phyloP scores from a whole-genome alignment of 495 filamentous ascomycete species.

The Penicillium chermesinum region DNA sequence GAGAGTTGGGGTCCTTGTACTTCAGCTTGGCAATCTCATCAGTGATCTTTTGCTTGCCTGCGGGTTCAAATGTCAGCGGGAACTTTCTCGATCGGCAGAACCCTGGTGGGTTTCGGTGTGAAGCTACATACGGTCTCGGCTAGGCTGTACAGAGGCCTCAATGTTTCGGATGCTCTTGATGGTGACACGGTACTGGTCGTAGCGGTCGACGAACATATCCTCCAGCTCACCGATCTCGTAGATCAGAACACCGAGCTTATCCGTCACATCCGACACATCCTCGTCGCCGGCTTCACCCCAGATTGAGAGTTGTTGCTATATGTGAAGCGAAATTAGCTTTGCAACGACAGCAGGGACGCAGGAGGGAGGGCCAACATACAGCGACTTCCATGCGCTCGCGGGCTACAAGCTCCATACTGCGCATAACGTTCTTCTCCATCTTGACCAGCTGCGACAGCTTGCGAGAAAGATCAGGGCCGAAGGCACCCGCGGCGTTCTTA shows the following conservation, averaged over 20 bases:
- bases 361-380: slow-evolving; percentile 52
- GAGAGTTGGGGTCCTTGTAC: slow-evolving; percentile 98
- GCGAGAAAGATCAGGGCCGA: slow-evolving; percentile 92
- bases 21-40: slow-evolving; percentile 98
- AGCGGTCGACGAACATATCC: slow-evolving; percentile 95
- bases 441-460: slow-evolving; percentile 97
- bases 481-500: slow-evolving; percentile 83
- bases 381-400: slow-evolving; percentile 97
- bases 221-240: slow-evolving; percentile 99
- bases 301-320: slow-evolving; percentile 92
- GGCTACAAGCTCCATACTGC: slow-evolving; percentile 91
- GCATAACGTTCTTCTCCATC: slow-evolving; percentile 99
- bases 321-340: neutral
- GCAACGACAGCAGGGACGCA: neutral
- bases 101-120: neutral
- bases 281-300: slow-evolving; percentile 97
- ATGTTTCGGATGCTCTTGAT: slow-evolving; percentile 99
- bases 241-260: slow-evolving; percentile 95
- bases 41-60: slow-evolving; percentile 97
- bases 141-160: slow-evolving; percentile 95
- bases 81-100: neutral
- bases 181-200: slow-evolving; percentile 98
- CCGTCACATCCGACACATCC: slow-evolving; percentile 96
- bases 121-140: slow-evolving; percentile 74
- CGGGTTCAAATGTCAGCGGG: slow-evolving; percentile 1